A percentile compares a stretch with the other conserved stretches of the same genome.
Conservation (phyloP, 2,329 filamentous ascomycete genomes). For the Paramyrothecium sp. region DNA sequence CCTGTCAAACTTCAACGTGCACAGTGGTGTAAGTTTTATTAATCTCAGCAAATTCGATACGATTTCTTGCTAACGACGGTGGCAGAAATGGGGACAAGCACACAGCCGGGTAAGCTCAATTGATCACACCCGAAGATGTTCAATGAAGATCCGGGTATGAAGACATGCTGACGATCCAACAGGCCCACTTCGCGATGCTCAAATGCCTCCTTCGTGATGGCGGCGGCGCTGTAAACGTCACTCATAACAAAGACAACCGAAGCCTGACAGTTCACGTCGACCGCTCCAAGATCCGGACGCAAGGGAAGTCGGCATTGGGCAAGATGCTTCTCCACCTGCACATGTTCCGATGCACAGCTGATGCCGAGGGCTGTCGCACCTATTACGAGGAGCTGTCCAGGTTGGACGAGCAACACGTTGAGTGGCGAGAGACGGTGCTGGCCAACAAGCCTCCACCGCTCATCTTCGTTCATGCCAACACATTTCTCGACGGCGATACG, state of each 20-base stretch:
- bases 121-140: too few species aligned
- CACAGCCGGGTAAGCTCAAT: conserved; percentile 35
- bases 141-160: too few species aligned
- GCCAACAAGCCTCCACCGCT: conserved; percentile 54
- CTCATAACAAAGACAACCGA: conserved; percentile 40
- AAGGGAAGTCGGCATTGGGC: conserved; percentile 58
- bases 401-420: conserved; percentile 51
- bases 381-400: conserved; percentile 58
- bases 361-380: conserved; percentile 47
- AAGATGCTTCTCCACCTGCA: conserved; percentile 58
- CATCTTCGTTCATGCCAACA: conserved; percentile 66
- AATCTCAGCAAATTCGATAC: background rate
- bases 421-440: conserved; percentile 55
- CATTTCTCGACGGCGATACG: conserved; percentile 32
- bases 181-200: conserved; percentile 63
- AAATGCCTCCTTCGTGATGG: conserved; percentile 55
- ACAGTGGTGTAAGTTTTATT: conserved; percentile 22
- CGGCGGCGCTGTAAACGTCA: conserved; percentile 49
- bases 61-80: background rate
- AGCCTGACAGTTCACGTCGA: conserved; percentile 55
- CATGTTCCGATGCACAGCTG: conserved; percentile 62
- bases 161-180: conserved; percentile 24
- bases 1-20: conserved; percentile 34
- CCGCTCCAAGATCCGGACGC: conserved; percentile 51
- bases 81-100: conserved; percentile 43